phyloP scores from a whole-genome alignment of 805 yeast species.

The Lachancea meyersii region DNA sequence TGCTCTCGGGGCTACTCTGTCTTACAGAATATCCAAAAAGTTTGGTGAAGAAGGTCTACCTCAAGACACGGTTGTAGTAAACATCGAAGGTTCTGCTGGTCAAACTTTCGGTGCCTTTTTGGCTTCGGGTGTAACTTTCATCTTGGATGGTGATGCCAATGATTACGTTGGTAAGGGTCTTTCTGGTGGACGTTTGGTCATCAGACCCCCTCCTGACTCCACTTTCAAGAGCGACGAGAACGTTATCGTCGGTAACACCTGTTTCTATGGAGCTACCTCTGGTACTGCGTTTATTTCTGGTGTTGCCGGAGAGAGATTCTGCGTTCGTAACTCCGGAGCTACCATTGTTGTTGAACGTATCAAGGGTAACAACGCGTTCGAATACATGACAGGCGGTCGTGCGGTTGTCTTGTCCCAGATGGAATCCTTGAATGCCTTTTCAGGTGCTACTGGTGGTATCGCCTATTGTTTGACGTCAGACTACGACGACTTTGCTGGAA shows the following conservation, averaged over 20 bases:
- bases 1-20: conserved; percentile 89
- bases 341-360: conserved; percentile 90
- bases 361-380: conserved; percentile 98
- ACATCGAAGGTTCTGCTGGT: conserved; percentile 90
- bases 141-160: conserved; percentile 94
- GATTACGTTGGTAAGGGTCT: conserved; percentile 97
- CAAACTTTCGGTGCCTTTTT: conserved; percentile 98
- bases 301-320: conserved; percentile 97
- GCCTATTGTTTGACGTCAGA: conserved; percentile 94
- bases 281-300: conserved; percentile 94
- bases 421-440: conserved; percentile 79
- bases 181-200: conserved; percentile 89
- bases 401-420: conserved; percentile 88
- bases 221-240: conserved; percentile 91
- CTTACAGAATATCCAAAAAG: conserved; percentile 86
- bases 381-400: conserved; percentile 99
- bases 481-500: conserved; percentile 70
- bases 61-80: conserved; percentile 91
- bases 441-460: conserved; percentile 99
- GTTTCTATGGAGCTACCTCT: conserved; percentile 95
- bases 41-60: conserved; percentile 94
- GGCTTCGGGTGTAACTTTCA: conserved; percentile 92
- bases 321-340: conserved; percentile 98
- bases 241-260: conserved; percentile 93
- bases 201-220: conserved; percentile 84